Base-by-base conservation (phyloP, 495 filamentous ascomycete genomes). In the Aspergillus bertholletiae region DNA sequence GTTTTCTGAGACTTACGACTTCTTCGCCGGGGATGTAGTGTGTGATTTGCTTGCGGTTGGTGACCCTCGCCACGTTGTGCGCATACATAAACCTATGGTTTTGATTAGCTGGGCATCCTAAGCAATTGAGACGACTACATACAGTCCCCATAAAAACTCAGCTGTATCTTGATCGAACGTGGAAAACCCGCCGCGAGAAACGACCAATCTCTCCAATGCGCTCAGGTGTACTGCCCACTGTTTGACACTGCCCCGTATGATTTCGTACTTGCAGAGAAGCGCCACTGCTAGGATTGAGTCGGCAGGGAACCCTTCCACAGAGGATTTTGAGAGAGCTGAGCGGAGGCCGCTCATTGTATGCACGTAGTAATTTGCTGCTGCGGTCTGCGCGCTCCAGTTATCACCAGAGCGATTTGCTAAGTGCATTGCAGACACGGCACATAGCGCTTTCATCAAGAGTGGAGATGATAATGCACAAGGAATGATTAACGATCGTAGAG, bases 181-280 rank as follows among this genome's bases (percentile, higher is more conserved):
- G 0, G 26, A 56, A 35, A 74, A 60, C 4, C 74, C 74, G 13
- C 74, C 74, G 6, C 74, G 69, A 20, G 67, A 70, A 40, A 65
- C 59, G 8, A 77, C 66, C 26, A 77, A 48, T 17, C 58, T 68
- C 43, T 77, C 70, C 37, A 77, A 49, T 4, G 73, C 74, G 35
- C 70, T 61, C 37, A 77, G 53, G 53, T 77, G 74, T 18, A 72
- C 63, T 17, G 65, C 60, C 74, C 74, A 77, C 40, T 74, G 73
- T 37, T 71, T 71, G 3, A 77, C 69, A 39, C 71, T 74, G 8
- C 74, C 74, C 13, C 73, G 73, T 1, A 74, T 67, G 34, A 74
- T 65, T 43, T 77, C 74, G 39, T 75, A 77, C 53, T 77, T 75
- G 60, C 70, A 74, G 7, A 77, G 50, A 18, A 75, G 59, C 17